These are phyloP conservation scores for Kalanchoe fedtschenkoi DNA, from an alignment of 164 flowering plant genomes.

Conservation along the genomic window DNA sequence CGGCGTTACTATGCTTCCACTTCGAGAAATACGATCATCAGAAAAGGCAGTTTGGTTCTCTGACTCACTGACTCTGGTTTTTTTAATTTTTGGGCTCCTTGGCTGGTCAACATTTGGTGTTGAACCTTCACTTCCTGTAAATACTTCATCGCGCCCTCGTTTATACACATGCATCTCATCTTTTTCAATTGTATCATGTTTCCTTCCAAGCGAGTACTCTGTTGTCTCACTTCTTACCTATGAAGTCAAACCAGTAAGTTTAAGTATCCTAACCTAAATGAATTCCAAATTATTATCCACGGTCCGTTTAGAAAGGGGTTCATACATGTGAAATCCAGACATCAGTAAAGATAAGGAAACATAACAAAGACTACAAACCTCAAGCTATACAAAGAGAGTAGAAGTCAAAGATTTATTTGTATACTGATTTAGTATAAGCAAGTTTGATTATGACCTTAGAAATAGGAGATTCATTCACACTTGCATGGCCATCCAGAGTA, in stretches of 20 bases:
- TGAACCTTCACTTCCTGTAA: conserved; percentile 14
- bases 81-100: conserved; percentile 25
- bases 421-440: not conserved
- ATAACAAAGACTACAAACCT: not conserved
- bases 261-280: not conserved
- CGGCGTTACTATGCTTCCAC: conserved; percentile 10
- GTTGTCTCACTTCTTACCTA: not conserved
- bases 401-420: not conserved
- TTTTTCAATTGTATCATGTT: conserved; percentile 9
- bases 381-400: no score
- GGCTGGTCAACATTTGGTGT: conserved; percentile 14
- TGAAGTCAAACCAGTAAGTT: not conserved
- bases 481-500: not conserved
- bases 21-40: conserved; percentile 11
- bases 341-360: not conserved
- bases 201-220: not conserved
- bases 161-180: conserved; percentile 17
- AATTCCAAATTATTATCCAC: not conserved
- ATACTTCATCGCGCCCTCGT: conserved; percentile 24
- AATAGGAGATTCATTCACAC: not conserved
- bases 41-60: conserved; percentile 13
- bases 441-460: not conserved
- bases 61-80: conserved; percentile 10
- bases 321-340: not conserved
- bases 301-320: not conserved